Base-by-base conservation (phyloP, 2,329 filamentous ascomycete genomes). In the Exophiala dermatitidis region DNA sequence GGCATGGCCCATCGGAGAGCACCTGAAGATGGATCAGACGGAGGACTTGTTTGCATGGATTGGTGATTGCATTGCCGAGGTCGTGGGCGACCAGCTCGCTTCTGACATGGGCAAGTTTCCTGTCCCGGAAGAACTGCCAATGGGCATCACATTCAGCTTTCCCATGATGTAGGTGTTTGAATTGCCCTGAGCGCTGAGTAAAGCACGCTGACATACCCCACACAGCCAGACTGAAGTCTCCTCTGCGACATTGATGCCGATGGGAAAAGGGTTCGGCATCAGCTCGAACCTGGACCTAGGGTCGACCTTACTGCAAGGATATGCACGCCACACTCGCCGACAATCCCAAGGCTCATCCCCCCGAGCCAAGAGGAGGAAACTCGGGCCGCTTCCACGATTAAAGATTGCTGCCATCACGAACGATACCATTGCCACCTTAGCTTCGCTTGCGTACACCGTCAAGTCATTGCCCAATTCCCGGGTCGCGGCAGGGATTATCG, bases 21-120 rank as follows among this genome's bases (percentile, higher is more conserved):
- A 84, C 50, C 70, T 90, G 58, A 89, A 89, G 65, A 81, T 79
- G 67, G 82, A 89, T 61, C 84, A 90, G 58, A 81, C 85, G 1
- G 82, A 88, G 52, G 82, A 83, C 53, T 72, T 91, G 1, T 93
- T 93, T 67, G 71, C 77, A n/a, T 93, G 87, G 87, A 88, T 93
- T 60, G 88, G 87, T 29, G 74, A 79, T 62, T 86, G 84, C 63
- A 88, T 93, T 61, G 85, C 85, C 9, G 76, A 85, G 56, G 85
- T 90, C 2, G 82, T 91, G 10, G 72, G 71, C 32, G 77, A 83
- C 56, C 73, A 70, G 46, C 59, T 75, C 51, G 68, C 66, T 3
- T 60, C 60, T 29, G 70, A 73, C 52, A 63, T 65, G 28, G 69
- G 67, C 28, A 70, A 65, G 53, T 67, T 67, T 5, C 61, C 66